These are phyloP conservation scores for Yamadazyma pseudoaaseri DNA, from an alignment of 1,139 yeast species.

Conservation along the genomic window DNA sequence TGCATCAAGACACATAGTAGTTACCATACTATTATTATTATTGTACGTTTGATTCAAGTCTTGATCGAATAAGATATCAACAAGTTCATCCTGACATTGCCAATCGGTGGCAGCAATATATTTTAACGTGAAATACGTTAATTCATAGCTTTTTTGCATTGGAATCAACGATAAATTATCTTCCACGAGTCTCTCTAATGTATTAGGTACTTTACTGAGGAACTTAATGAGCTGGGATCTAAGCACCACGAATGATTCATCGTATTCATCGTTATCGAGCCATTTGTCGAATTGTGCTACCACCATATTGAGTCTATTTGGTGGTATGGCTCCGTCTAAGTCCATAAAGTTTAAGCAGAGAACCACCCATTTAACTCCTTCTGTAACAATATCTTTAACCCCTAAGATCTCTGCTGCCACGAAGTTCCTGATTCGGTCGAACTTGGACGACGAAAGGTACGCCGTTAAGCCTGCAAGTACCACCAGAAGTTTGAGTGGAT, in stretches of 20 bases:
- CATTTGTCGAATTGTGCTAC: constrained; percentile 51
- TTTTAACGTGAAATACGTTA: constrained; percentile 50
- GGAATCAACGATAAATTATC: constrained; percentile 53
- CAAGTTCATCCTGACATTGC: constrained; percentile 27
- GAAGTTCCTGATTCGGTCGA: constrained; percentile 57
- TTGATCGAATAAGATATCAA: constrained; percentile 34
- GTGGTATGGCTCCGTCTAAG: constrained; percentile 44
- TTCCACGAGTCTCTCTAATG: constrained; percentile 39
- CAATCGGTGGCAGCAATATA: constrained; percentile 28
- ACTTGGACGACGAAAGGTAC: constrained; percentile 29
- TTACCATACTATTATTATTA: constrained; percentile 27
- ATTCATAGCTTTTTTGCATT: constrained; percentile 32
- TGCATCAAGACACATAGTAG: constrained; percentile 30
- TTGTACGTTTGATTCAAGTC: constrained; percentile 18
- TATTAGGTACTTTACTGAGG: constrained; percentile 30
- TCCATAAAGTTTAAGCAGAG: constrained; percentile 50
- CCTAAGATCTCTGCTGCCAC: constrained; percentile 69
- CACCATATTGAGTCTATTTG: constrained; percentile 62
- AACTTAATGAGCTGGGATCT: constrained; percentile 55
- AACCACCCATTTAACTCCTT: constrained; percentile 48
- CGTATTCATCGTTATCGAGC: constrained; percentile 64
- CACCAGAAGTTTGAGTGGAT: constrained; percentile 37
- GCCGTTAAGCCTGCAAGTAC: constrained; percentile 34
- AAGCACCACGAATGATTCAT: constrained; percentile 46
- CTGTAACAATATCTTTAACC: constrained; percentile 35